Evolutionary conservation across 371 early-diverging fungal species (phyloP), one percentile per base, ranked within the genome.

Genomic region (Coemansia sp.): DNA sequence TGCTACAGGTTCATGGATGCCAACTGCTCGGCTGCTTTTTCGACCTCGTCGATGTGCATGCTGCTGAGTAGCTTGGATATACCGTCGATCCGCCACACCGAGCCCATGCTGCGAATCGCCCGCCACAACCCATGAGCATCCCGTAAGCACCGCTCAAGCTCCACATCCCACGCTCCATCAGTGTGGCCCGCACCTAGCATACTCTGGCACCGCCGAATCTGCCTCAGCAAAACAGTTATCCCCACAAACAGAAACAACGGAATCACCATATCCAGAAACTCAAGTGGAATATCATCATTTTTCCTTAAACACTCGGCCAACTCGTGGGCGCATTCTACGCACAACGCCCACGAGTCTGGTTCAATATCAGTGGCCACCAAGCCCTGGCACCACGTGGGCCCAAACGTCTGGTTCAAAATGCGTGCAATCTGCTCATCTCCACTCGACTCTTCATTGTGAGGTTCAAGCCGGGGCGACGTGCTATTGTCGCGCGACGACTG

Each of bases 21-120:
- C 34, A 66, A 42, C 53, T 60, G 59, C 16, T 65, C 56, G 3
- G 66, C 61, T 6, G 63, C 58, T 8, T 48, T 40, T 10, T 57
- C 45, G 3, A 51, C 66, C n/a, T 70, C 57, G n/a, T 70, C 66
- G 26, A 70, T 70, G 29, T 61, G 60, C 70, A 66, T 61, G n/a
- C 56, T 53, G 29, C 16, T 52, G 39, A 70, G 61, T 21, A 66
- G 57, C 13, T 29, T 53, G 13, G 37, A 2, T 5, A 70, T 26
- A 1, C 34, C 61, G 5, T 50, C 61, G 21, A 59, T 34, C 18
- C 54, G 67, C 70, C 70, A 70, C 1, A 66, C 27, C 1, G 61
- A 50, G 1, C 54, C 70, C 48, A 70, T 24, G 3, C 60, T 56
- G 14, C 55, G 37, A 16, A 69, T 27, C 1, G 47, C 53, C 14